Base-by-base conservation (phyloP, 805 yeast species). In the Cyberlindnera veronae region DNA sequence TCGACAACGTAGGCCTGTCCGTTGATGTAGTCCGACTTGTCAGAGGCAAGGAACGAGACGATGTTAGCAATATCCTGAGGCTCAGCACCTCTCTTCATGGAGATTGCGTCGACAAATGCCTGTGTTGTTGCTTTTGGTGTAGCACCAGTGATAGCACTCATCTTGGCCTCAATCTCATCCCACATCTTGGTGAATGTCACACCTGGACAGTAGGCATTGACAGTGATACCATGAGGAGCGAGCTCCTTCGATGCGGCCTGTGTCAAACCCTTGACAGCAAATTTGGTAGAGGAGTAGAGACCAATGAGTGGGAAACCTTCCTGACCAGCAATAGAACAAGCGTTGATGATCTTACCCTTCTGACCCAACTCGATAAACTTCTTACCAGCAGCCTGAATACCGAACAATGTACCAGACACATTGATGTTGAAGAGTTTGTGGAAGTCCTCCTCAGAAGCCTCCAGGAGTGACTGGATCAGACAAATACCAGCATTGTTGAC, bases 131-230 rank as follows among this genome's bases (percentile, higher is more conserved):
- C 61, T 36, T 65, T 61, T 19, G 47, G 46, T 38, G 58, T 51
- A 31, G 46, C 54, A 21, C 64, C 60, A 26, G 50, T 41, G 31
- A 53, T 29, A 35, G 47, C 54, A 23, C 55, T 48, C 42, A 60
- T 39, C 45, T 51, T 43, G 17, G 42, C 42, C 45, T 60, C 64
- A 27, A 60, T 55, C 23, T 52, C 41, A 35, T 60, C 64, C 57
- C 63, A 55, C 61, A 67, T 56, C 44, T 66, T 64, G 1, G 72
- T 67, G n/a, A 58, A 47, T n/a, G 66, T 68, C 38, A 62, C 60
- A 24, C 70, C 72, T 15, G 71, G 71, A 43, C 64, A 63, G 41
- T 65, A 61, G 4, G 62, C 47, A 44, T 68, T 68, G 13, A 66
- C 66, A n/a, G 66, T 60, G 40, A 68, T 63, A 35, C 62, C 59